Evolutionary conservation across 495 filamentous ascomycete genomes (phyloP), one percentile per base, ranked within the genome.

Genomic region (Neohortaea acidophila): DNA sequence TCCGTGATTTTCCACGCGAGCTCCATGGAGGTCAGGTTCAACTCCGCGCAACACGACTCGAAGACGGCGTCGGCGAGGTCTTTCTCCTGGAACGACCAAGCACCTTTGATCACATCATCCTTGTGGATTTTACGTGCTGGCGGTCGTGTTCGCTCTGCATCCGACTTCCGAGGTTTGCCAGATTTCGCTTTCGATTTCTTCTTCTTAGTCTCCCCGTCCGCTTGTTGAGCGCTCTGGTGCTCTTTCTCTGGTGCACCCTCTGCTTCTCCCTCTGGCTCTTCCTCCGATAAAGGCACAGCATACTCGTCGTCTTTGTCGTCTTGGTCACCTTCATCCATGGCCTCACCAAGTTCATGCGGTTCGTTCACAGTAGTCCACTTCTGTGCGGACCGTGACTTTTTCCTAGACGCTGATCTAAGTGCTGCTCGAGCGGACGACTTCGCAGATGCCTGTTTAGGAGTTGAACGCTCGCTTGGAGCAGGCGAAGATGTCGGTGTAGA

Each of bases 71-170:
- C 42, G 2, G 34, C 38, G 19, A 23, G 21, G 1, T 23, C 47
- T 17, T 50, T 50, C 34, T 50, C 47, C 8, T 17, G 15, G 2
- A 21, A 13, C 4, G 30, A 33, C 29, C 38, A 50, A 2, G 22
- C 3, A 17, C 36, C 36, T 3, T 18, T 38, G 17, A 15, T 17
- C 5, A 20, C 6, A 14, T 25, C 36, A 17, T 25, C 23, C 13
- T 27, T 17, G 7, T 18, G 17, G 3, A 9, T 27, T 17, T n/a
- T 25, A 2, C 14, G 18, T 3, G 7, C 30, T 32, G 10, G 27
- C 3, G 1, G 14, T 13, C 13, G 45, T 27, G 29, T 24, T 15
- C 14, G 29, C 25, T 17, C 37, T 30, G 31, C 15, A 15, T 8
- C 21, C 37, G 7, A 8, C 24, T 27, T 27, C 8, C 24, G 7